phyloP scores from a whole-genome alignment of 2,329 filamentous ascomycete genomes.

The Exophiala viscosa region DNA sequence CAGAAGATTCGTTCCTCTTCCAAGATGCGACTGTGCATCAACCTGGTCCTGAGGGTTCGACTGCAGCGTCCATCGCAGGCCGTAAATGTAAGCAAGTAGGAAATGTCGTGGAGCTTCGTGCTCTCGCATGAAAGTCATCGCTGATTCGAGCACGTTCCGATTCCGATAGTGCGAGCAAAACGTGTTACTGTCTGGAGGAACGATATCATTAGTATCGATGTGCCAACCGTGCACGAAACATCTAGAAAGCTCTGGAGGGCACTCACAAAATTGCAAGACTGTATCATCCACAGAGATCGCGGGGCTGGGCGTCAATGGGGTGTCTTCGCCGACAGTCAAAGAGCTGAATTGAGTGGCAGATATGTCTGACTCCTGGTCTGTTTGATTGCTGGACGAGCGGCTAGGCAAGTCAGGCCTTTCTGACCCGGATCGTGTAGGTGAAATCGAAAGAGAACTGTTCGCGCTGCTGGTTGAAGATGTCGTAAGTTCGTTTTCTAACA shows the following conservation, averaged over 20 bases:
- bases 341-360: conserved; percentile 5
- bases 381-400: neutral
- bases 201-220: neutral
- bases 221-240: neutral
- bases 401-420: conserved; percentile 5
- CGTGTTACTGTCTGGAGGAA: conserved; percentile 6
- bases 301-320: neutral
- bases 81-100: conserved; percentile 20
- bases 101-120: conserved; percentile 20
- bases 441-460: conserved; percentile 17
- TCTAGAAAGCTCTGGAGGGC: neutral
- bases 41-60: conserved; percentile 17
- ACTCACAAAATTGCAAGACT: conserved; percentile 20
- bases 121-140: conserved; percentile 17
- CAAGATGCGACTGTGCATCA: conserved; percentile 19
- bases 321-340: neutral
- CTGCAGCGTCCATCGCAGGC: conserved; percentile 8
- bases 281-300: conserved; percentile 6
- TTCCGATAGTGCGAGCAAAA: conserved; percentile 13
- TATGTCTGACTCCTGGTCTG: conserved; percentile 9
- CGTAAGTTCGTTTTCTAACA: conserved; percentile 4
- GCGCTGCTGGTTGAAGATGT: conserved; percentile 20
- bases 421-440: conserved; percentile 8
- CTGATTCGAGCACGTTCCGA: conserved; percentile 6
- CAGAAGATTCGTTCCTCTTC: conserved; percentile 24